Base-by-base conservation (phyloP, 2,329 filamentous ascomycete genomes). In the Calonectria hongkongensis region DNA sequence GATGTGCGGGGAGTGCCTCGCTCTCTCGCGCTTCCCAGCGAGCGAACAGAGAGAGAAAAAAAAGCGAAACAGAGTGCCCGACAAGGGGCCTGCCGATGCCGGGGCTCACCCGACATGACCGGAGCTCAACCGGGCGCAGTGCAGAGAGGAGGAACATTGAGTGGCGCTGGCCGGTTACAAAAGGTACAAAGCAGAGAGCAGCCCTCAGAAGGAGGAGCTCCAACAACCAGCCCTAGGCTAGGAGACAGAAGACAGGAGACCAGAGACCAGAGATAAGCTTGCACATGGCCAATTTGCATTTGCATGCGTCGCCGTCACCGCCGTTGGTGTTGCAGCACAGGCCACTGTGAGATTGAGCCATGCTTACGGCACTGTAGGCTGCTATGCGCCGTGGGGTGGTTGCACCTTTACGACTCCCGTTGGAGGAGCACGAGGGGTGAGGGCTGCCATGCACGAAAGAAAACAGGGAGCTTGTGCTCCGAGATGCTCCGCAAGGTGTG, bases 61-160 rank as follows among this genome's bases (percentile, higher is more conserved):
- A 41, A 54, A n/a, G 33, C 47, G 21, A 66, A 54, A 54, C 45
- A 30, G 21, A 27, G 27, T 13, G 12, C 63, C 62, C 66, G 43
- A 58, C 36, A 54, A 62, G 68, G 47, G 47, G 64, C 16, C 39
- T 63, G 62, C 73, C 76, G 77, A 78, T 79, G 72, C 75, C 74
- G 77, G 77, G 73, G 74, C 67, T 74, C 25, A 64, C 41, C 39
- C 27, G 28, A 64, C 25, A 33, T 10, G 16, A 47, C 48, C 27
- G 48, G 51, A 41, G 21, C 33, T 50, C 30, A n/a, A 64, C 62
- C 62, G 27, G 43, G 43, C 47, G 39, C 48, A 56, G 25, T 48
- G 45, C 8, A 8, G 54, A 7, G 51, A 21, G 7, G 54, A 39
- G 54, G 30, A 56, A 33, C 54, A 28, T 16, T 8, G 12, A 21